Evolutionary conservation across 441 rosid species (phyloP).

Genomic region (Hura crepitans): DNA sequence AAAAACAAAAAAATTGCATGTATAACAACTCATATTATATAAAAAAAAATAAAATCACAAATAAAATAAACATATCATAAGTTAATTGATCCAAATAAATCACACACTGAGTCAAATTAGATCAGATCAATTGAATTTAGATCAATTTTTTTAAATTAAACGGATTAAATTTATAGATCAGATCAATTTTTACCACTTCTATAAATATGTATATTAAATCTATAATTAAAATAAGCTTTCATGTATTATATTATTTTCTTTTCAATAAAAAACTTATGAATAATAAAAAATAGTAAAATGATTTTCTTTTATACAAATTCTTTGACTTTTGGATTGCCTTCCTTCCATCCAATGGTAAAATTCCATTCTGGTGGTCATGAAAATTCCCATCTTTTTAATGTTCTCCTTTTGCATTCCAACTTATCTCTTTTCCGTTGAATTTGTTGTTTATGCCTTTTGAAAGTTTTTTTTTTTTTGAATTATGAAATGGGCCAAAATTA

Average conservation of each 20-base stretch:
- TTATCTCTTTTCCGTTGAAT: background rate
- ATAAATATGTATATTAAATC: too few species aligned
- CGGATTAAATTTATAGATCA: too few species aligned
- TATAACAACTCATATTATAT: too few species aligned
- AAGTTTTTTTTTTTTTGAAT: background rate
- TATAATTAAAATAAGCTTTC: too few species aligned
- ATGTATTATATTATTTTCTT: background rate
- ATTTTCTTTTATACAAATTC: slow-evolving; percentile 5
- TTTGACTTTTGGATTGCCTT: slow-evolving; percentile 9
- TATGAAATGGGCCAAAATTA: background rate
- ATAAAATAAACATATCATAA: too few species aligned
- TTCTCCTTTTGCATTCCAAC: slow-evolving; percentile 1
- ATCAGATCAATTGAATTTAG: too few species aligned
- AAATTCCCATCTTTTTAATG: background rate
- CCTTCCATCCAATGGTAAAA: background rate
- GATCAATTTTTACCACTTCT: too few species aligned
- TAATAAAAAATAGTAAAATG: background rate
- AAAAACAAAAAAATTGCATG: too few species aligned
- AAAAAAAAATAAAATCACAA: too few species aligned
- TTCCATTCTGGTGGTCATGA: slow-evolving; percentile 12
- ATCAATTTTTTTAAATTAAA: too few species aligned
- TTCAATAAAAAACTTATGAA: background rate
- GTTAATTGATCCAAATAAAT: too few species aligned
- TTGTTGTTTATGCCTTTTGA: background rate
- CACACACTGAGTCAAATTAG: too few species aligned